A percentile compares a stretch with the other conserved stretches of the same genome.
These are phyloP conservation scores for Trichophyton equinum DNA, from an alignment of 2,329 filamentous ascomycete species.

Conservation along the genomic window DNA sequence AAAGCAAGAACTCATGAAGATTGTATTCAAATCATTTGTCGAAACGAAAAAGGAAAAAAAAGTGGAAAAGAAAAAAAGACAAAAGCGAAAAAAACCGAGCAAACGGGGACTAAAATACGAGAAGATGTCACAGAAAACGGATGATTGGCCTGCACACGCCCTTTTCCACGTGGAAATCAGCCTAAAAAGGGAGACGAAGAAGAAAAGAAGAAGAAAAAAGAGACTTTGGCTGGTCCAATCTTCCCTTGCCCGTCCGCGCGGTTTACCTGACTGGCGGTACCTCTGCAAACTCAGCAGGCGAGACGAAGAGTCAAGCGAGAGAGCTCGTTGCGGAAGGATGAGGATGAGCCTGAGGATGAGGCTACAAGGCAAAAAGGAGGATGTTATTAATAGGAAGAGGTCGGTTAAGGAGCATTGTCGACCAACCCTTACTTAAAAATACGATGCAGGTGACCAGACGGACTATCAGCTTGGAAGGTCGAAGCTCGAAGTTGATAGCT, in stretches of 20 bases:
- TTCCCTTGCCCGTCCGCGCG: not conserved
- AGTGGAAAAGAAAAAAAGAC: not conserved
- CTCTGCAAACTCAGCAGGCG: not conserved
- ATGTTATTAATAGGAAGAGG: not conserved
- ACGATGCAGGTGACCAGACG: not conserved
- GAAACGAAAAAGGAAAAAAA: not conserved
- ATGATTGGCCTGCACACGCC: slow-evolving; percentile 1
- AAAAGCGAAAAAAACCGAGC: not conserved
- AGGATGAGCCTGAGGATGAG: not conserved
- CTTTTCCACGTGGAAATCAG: slow-evolving; percentile 1
- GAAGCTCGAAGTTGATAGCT: not conserved
- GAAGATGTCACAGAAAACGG: not conserved
- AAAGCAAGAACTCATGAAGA: too few relatives aligned
- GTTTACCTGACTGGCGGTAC: slow-evolving; percentile 3
- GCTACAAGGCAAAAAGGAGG: not conserved
- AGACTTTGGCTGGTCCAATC: not conserved
- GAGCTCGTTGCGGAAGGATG: not conserved
- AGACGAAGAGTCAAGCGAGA: not conserved
- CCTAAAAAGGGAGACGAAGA: not conserved
- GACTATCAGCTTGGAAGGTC: not conserved
- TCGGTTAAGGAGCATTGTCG: not conserved
- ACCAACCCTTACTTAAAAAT: not conserved
- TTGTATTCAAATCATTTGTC: too few relatives aligned
- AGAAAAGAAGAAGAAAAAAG: not conserved
- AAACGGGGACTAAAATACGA: not conserved